phyloP scores from a whole-genome alignment of 2,329 filamentous ascomycete species.

The Colletotrichum orchidophilum region DNA sequence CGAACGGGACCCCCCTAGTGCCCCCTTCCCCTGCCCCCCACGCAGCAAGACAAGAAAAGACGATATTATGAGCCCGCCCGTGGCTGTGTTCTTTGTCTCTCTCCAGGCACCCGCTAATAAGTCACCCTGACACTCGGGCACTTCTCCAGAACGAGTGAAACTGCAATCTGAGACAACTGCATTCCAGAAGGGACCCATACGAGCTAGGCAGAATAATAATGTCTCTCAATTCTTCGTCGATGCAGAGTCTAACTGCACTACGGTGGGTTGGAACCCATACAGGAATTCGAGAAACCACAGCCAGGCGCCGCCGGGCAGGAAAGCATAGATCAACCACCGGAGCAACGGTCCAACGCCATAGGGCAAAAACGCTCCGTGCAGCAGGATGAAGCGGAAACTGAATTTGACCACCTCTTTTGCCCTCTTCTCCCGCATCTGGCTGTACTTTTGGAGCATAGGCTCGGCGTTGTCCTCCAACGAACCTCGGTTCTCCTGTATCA shows the following conservation, averaged over 20 bases:
- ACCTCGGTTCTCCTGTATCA: background rate
- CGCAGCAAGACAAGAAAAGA: background rate
- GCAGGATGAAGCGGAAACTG: slow-evolving; percentile 30
- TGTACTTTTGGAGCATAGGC: slow-evolving; percentile 12
- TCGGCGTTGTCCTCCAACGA: background rate
- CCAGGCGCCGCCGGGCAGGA: slow-evolving; percentile 32
- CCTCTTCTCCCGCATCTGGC: slow-evolving; percentile 27
- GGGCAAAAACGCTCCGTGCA: slow-evolving; percentile 11
- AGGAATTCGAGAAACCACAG: slow-evolving; percentile 34
- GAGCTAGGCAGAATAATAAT: background rate
- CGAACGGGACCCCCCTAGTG: background rate
- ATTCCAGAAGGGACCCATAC: background rate
- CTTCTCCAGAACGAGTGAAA: background rate
- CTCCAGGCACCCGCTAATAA: background rate
- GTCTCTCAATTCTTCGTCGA: background rate
- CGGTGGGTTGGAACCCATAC: slow-evolving; percentile 34
- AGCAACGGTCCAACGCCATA: slow-evolving; percentile 29
- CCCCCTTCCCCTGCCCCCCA: background rate
- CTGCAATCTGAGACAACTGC: background rate
- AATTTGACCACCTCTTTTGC: slow-evolving; percentile 33
- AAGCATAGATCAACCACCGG: slow-evolving; percentile 33
- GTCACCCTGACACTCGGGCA: too few relatives aligned
- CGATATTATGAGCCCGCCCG: background rate
- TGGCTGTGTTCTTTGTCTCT: background rate
- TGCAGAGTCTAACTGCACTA: background rate